A percentile compares a stretch with the other conserved stretches of the same genome.
phyloP scores from a whole-genome alignment of 495 filamentous ascomycete genomes.

The Penicillium pancosmium region DNA sequence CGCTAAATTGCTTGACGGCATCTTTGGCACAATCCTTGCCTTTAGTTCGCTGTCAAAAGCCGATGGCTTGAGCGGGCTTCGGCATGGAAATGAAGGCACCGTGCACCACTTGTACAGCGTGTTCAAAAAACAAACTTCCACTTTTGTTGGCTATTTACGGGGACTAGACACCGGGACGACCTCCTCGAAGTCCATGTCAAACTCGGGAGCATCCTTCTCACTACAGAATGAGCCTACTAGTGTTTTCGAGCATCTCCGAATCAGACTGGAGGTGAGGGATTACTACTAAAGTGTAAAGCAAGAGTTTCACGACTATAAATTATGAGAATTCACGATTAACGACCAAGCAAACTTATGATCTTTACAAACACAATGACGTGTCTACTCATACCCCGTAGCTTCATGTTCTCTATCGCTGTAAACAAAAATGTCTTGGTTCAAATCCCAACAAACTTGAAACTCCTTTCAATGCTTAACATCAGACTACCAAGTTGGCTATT shows the following conservation, averaged over 20 bases:
- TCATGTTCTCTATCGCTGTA: neutral
- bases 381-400: neutral
- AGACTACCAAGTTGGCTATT: neutral
- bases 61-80: constrained; percentile 41
- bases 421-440: neutral
- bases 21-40: constrained; percentile 69
- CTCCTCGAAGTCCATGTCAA: constrained; percentile 34
- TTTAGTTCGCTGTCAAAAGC: constrained; percentile 60
- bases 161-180: constrained; percentile 52
- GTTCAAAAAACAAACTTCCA: constrained; percentile 68
- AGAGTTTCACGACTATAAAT: neutral
- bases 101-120: constrained; percentile 57
- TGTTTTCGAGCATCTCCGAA: constrained; percentile 53
- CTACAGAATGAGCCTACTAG: constrained; percentile 37
- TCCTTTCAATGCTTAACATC: neutral
- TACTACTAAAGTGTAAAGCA: constrained; percentile 40
- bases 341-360: constrained; percentile 6
- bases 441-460: neutral
- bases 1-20: constrained; percentile 73
- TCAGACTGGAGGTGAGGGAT: constrained; percentile 51
- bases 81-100: constrained; percentile 45
- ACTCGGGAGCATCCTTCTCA: constrained; percentile 29
- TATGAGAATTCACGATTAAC: constrained; percentile 16
- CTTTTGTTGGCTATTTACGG: constrained; percentile 56
- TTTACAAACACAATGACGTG: neutral